Evolutionary conservation across 305 asterid species (phyloP).

Genomic region (Monarda citriodora): DNA sequence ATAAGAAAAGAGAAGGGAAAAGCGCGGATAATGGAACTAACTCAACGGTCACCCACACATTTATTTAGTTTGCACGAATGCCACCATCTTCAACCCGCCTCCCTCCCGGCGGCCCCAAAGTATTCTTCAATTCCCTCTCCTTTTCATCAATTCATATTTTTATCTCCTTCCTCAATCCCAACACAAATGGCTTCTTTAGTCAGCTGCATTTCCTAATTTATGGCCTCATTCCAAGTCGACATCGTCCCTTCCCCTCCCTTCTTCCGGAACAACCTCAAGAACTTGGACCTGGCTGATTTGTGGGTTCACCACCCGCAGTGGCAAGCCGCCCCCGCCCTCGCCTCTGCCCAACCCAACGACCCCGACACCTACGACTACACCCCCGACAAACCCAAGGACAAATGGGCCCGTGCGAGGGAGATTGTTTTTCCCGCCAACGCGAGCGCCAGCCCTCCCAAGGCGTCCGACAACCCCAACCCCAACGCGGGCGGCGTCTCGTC

Average conservation of each 20-base stretch:
- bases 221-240: constrained; percentile 59
- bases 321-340: constrained; percentile 19
- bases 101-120: constrained; percentile 2
- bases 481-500: constrained; percentile 74
- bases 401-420: constrained; percentile 58
- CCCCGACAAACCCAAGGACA: constrained; percentile 13
- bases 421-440: constrained; percentile 30
- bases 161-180: neutral
- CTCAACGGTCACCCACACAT: constrained; percentile 19
- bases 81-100: constrained; percentile 5
- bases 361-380: neutral
- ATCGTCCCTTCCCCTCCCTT: constrained; percentile 40
- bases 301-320: constrained; percentile 68
- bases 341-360: neutral
- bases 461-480: constrained; percentile 7
- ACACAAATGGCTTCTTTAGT: neutral
- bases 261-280: constrained; percentile 33
- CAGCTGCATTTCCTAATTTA: neutral
- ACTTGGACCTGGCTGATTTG: constrained; percentile 46
- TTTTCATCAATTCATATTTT: neutral
- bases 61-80: constrained; percentile 1
- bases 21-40: constrained; percentile 21
- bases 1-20: constrained; percentile 2
- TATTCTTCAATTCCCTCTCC: neutral
- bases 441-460: constrained; percentile 17